Percentiles rank a stretch among this genome's conserved stretches.
Evolutionary conservation across 2,329 filamentous ascomycete species (phyloP).

Genomic region (Aspergillus sp.): DNA sequence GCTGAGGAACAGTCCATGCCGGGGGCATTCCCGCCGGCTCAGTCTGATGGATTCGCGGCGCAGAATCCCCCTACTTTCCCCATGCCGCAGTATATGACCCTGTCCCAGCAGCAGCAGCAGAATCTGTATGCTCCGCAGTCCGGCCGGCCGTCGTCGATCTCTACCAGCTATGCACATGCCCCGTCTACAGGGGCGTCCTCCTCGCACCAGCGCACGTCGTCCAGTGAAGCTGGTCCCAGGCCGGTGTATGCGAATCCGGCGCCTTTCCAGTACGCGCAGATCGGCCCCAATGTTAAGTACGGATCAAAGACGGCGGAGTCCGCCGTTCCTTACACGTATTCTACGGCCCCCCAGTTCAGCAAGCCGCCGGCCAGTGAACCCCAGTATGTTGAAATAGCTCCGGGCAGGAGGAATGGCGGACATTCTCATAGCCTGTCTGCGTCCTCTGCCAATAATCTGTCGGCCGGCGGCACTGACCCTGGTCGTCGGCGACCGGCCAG

Average conservation of each 20-base stretch:
- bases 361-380: conserved; percentile 12
- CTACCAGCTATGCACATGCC: conserved; percentile 8
- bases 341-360: conserved; percentile 17
- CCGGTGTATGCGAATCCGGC: conserved; percentile 22
- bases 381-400: conserved; percentile 27
- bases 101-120: conserved; percentile 11
- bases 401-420: conserved; percentile 14
- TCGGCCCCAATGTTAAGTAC: conserved; percentile 32
- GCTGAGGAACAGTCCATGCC: conserved; percentile 17
- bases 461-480: conserved; percentile 24
- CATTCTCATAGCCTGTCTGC: conserved; percentile 27
- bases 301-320: conserved; percentile 20
- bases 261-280: conserved; percentile 31
- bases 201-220: conserved; percentile 25
- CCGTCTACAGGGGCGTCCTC: conserved; percentile 9
- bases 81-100: conserved; percentile 25
- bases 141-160: conserved; percentile 6
- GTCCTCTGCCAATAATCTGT: conserved; percentile 31
- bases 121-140: conserved; percentile 13
- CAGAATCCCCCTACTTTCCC: conserved; percentile 13
- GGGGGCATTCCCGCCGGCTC: conserved; percentile 20
- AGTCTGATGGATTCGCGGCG: conserved; percentile 12
- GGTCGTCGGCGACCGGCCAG: conserved; percentile 61
- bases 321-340: conserved; percentile 16
- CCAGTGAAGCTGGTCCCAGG: conserved; percentile 14